Percentiles rank a stretch among this genome's conserved stretches.
Evolutionary conservation across 805 yeast species (phyloP).

Genomic region (Saturnispora quitensis): DNA sequence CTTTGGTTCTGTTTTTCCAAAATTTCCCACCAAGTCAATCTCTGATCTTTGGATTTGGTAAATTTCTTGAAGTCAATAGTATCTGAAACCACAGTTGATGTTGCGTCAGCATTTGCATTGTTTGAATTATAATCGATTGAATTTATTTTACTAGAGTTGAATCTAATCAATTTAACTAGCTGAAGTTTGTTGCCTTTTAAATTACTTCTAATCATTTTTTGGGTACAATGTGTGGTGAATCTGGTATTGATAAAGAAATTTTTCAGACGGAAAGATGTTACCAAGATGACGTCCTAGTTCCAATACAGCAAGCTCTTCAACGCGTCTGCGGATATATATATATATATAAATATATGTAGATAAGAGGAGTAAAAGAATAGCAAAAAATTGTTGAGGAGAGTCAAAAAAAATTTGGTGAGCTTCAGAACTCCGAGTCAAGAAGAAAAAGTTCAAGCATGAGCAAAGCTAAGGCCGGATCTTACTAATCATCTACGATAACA

Average conservation of each 20-base stretch:
- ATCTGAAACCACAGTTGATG: slow-evolving; percentile 62
- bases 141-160: not conserved
- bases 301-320: too few species aligned
- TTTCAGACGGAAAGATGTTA: too few species aligned
- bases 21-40: slow-evolving; percentile 85
- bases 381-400: not conserved
- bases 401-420: not conserved
- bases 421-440: not conserved
- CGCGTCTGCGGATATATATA: not conserved
- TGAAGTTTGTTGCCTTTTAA: not conserved
- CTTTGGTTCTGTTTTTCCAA: slow-evolving; percentile 64
- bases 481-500: not conserved
- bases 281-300: not conserved
- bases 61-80: slow-evolving; percentile 41
- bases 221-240: not conserved
- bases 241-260: too few species aligned
- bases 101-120: slow-evolving; percentile 49
- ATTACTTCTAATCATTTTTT: not conserved
- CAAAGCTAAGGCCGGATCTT: not conserved
- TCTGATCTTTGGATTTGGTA: slow-evolving; percentile 21
- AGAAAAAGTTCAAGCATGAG: not conserved
- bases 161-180: not conserved
- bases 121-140: not conserved
- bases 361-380: not conserved
- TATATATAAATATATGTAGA: not conserved